phyloP scores from a whole-genome alignment of 1,284 basidiomycete genomes.

The Melampsora larici-populina region DNA sequence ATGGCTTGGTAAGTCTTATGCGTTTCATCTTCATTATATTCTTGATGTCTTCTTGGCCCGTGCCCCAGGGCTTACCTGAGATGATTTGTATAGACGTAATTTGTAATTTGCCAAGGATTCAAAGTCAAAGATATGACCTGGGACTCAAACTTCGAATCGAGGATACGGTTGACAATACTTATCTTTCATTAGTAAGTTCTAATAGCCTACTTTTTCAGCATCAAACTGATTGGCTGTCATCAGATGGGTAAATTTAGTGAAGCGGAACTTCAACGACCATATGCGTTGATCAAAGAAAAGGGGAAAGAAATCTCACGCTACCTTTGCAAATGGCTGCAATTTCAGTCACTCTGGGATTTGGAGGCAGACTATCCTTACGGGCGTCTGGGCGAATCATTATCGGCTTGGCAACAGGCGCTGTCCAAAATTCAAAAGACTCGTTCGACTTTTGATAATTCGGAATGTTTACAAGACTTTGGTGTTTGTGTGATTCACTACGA shows the following conservation, averaged over 20 bases:
- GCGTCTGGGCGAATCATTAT: slow-evolving; percentile 85
- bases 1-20: slow-evolving; percentile 65
- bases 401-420: slow-evolving; percentile 86
- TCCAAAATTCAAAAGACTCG: slow-evolving; percentile 94
- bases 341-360: slow-evolving; percentile 98
- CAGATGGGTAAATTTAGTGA: slow-evolving; percentile 74
- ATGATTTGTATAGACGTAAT: slow-evolving; percentile 63
- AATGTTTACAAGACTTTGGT: slow-evolving; percentile 80
- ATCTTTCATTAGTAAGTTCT: slow-evolving; percentile 70
- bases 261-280: slow-evolving; percentile 73
- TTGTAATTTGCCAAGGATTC: slow-evolving; percentile 81
- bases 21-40: neutral
- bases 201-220: slow-evolving; percentile 4
- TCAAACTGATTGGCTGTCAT: neutral
- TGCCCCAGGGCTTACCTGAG: neutral
- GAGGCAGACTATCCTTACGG: slow-evolving; percentile 95
- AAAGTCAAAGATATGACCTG: slow-evolving; percentile 93
- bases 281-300: slow-evolving; percentile 81
- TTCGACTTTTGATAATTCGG: slow-evolving; percentile 92
- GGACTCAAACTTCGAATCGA: slow-evolving; percentile 63
- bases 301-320: slow-evolving; percentile 81
- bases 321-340: slow-evolving; percentile 95
- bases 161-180: slow-evolving; percentile 53
- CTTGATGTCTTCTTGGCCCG: slow-evolving; percentile 5
- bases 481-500: slow-evolving; percentile 95